These are phyloP conservation scores for Pneumocystis carinii DNA, from an alignment of 1,139 yeast genomes.

Conservation along the genomic window DNA sequence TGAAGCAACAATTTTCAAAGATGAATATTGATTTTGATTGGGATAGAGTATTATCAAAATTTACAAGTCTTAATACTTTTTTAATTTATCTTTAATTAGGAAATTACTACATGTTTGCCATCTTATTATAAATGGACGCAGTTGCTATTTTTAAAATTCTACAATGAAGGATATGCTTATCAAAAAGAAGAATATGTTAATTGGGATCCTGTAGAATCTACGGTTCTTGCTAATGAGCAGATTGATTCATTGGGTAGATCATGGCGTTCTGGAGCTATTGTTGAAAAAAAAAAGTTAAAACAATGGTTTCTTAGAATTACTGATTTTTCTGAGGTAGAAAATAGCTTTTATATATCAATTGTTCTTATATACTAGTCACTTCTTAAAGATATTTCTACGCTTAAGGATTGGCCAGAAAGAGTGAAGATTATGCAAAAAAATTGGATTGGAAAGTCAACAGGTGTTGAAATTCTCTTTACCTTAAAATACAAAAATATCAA, in stretches of 20 bases:
- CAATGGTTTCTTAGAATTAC: conserved; percentile 95
- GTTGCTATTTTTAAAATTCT: conserved; percentile 56
- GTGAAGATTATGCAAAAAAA: conserved; percentile 81
- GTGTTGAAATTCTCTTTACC: conserved; percentile 49
- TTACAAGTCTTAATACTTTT: not conserved
- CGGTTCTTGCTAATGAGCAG: conserved; percentile 92
- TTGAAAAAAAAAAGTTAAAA: conserved; percentile 60
- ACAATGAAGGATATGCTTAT: conserved; percentile 68
- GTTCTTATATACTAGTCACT: conserved; percentile 21
- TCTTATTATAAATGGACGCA: conserved; percentile 91
- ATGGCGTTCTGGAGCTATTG: conserved; percentile 94
- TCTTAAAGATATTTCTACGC: conserved; percentile 41
- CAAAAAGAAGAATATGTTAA: conserved; percentile 76
- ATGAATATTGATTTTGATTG: conserved; percentile 88
- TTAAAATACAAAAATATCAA: not conserved
- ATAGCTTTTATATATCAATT: not conserved
- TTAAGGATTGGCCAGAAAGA: conserved; percentile 71
- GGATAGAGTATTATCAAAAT: conserved; percentile 32
- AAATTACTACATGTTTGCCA: conserved; percentile 72
- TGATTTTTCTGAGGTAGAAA: conserved; percentile 43
- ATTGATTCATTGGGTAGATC: conserved; percentile 81
- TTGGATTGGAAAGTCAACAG: conserved; percentile 85
- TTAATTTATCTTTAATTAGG: conserved; percentile 27
- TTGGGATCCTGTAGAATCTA: conserved; percentile 93
- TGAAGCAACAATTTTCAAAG: conserved; percentile 64